Percentiles rank a stretch among this genome's conserved stretches.
Conservation (phyloP, 2,329 filamentous ascomycete species). For the Thermothelomyces thermophilus region DNA sequence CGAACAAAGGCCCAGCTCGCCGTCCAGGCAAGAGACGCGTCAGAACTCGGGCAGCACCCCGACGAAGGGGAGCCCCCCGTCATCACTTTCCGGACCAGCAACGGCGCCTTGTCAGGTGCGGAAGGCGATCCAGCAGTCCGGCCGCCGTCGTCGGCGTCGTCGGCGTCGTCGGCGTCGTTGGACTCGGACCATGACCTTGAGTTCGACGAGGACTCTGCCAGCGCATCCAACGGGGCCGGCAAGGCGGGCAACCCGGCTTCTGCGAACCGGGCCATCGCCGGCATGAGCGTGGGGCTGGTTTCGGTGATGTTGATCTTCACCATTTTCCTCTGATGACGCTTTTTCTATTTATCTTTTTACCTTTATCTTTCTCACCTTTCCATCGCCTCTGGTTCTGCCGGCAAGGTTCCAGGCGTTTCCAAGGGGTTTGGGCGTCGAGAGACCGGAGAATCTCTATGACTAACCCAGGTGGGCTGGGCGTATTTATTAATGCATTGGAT, state of each 20-base stretch:
- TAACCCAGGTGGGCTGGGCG: too few relatives aligned
- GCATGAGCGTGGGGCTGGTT: constrained; percentile 43
- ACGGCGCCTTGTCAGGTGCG: not conserved
- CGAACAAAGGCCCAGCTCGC: not conserved
- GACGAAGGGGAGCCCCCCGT: not conserved
- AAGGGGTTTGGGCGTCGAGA: not conserved
- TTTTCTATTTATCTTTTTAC: not conserved
- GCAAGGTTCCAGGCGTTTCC: not conserved
- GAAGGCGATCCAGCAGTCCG: not conserved
- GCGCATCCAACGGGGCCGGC: not conserved
- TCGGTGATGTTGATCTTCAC: constrained; percentile 48
- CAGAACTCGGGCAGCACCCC: not conserved
- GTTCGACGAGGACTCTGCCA: not conserved
- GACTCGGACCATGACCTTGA: not conserved
- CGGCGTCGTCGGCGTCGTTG: too few relatives aligned
- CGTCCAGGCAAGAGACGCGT: not conserved
- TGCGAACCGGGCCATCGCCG: constrained; percentile 41
- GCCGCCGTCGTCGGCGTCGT: too few relatives aligned
- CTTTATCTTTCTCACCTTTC: not conserved
- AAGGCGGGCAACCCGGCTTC: constrained; percentile 38
- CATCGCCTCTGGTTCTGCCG: not conserved
- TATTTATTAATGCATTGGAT: too few relatives aligned
- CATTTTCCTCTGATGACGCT: constrained; percentile 35
- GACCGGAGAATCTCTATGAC: too few relatives aligned
- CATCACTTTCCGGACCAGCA: not conserved